phyloP scores from a whole-genome alignment of 805 yeast species.

The Peterozyma xylosa region DNA sequence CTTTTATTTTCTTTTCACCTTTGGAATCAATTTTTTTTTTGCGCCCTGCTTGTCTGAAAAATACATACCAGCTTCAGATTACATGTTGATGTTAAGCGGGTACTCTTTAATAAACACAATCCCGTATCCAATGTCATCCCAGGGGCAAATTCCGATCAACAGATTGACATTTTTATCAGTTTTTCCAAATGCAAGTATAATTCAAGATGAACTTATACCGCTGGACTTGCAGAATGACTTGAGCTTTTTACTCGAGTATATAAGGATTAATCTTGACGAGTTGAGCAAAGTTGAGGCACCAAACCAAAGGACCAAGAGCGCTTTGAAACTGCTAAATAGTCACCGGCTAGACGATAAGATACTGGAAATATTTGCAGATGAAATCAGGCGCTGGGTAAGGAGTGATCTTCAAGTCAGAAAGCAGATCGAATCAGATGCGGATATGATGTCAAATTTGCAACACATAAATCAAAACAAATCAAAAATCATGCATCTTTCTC shows the following conservation, averaged over 20 bases:
- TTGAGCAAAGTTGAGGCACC: not conserved
- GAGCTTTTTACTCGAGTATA: slow-evolving; percentile 1
- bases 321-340: slow-evolving; percentile 1
- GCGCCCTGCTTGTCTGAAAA: too few relatives aligned
- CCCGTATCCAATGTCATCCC: too few relatives aligned
- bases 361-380: slow-evolving; percentile 2
- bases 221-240: slow-evolving; percentile 6
- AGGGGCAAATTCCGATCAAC: not conserved
- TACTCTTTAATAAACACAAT: too few relatives aligned
- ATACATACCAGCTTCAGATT: too few relatives aligned
- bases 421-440: not conserved
- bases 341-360: not conserved
- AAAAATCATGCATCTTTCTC: slow-evolving; percentile 1
- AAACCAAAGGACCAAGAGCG: slow-evolving; percentile 3
- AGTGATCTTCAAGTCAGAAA: not conserved
- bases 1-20: too few relatives aligned
- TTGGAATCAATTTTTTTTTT: too few relatives aligned
- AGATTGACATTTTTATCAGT: not conserved
- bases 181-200: slow-evolving; percentile 1
- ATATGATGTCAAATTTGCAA: not conserved
- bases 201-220: slow-evolving; percentile 6
- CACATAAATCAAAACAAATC: not conserved
- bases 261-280: not conserved
- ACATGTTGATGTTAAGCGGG: too few relatives aligned
- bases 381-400: not conserved